Conservation (phyloP, 2,329 filamentous ascomycete species). For the Thielaviopsis musarum region DNA sequence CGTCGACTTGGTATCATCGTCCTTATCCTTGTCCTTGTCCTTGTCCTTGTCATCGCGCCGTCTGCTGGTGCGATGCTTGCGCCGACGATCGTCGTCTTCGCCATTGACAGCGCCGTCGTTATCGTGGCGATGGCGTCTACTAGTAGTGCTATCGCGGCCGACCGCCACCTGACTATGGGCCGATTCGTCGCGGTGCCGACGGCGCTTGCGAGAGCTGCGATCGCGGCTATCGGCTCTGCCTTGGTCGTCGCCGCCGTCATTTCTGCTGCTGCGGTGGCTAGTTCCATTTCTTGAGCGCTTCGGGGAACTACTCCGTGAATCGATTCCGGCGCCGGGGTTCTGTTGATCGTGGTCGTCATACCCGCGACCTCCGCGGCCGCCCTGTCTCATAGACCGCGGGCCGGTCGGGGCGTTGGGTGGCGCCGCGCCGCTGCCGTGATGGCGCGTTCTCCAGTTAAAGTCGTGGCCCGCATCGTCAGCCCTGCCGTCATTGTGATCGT, state of each 20-base stretch:
- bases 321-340: slow-evolving; percentile 1
- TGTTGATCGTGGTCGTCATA: slow-evolving; percentile 22
- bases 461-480: slow-evolving; percentile 3
- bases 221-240: slow-evolving; percentile 10
- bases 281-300: slow-evolving; percentile 18
- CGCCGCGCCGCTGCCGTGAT: slow-evolving; percentile 14
- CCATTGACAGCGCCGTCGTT: background rate
- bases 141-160: slow-evolving; percentile 1
- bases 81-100: slow-evolving; percentile 3
- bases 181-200: slow-evolving; percentile 18
- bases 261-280: slow-evolving; percentile 6
- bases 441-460: slow-evolving; percentile 3
- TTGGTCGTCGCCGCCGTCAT: slow-evolving; percentile 4
- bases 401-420: slow-evolving; percentile 71
- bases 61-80: slow-evolving; percentile 26
- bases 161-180: slow-evolving; percentile 16
- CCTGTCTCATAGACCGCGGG: slow-evolving; percentile 86
- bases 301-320: slow-evolving; percentile 32
- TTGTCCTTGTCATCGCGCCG: slow-evolving; percentile 30
- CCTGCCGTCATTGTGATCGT: slow-evolving; percentile 3
- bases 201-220: slow-evolving; percentile 12
- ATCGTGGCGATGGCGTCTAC: slow-evolving; percentile 4
- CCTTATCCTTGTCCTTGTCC: slow-evolving; percentile 27
- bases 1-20: slow-evolving; percentile 35
- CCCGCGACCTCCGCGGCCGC: slow-evolving; percentile 36